A percentile compares a stretch with the other conserved stretches of the same genome.
Evolutionary conservation across 2,329 filamentous ascomycete species (phyloP).

Genomic region (Nemania bipapillata): DNA sequence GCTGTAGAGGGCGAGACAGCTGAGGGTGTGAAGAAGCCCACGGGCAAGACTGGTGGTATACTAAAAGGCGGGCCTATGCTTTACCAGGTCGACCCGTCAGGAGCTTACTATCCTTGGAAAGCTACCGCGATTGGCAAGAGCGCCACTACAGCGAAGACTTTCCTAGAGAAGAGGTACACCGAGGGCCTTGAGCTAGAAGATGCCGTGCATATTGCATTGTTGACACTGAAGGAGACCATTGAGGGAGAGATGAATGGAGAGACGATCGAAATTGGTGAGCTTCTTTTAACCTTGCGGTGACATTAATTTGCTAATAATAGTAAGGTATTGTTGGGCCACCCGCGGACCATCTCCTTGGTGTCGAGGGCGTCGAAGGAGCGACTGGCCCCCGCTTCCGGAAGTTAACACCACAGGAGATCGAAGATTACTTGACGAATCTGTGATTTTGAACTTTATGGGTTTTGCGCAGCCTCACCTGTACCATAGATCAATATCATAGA

Average conservation of each 20-base stretch:
- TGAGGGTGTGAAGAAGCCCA: constrained; percentile 71
- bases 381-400: constrained; percentile 90
- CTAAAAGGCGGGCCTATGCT: constrained; percentile 95
- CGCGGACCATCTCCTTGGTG: constrained; percentile 89
- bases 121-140: constrained; percentile 99
- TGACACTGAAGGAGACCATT: constrained; percentile 98
- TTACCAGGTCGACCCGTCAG: constrained; percentile 99
- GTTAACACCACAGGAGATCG: constrained; percentile 96
- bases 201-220: constrained; percentile 95
- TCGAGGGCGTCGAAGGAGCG: constrained; percentile 87
- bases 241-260: constrained; percentile 99
- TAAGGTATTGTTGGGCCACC: constrained; percentile 93
- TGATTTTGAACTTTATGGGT: constrained; percentile 60
- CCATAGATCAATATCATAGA: constrained; percentile 60
- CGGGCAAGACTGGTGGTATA: constrained; percentile 92
- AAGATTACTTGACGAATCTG: constrained; percentile 99
- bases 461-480: constrained; percentile 55
- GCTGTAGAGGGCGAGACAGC: constrained; percentile 65
- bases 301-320: constrained; percentile 44
- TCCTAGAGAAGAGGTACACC: constrained; percentile 98
- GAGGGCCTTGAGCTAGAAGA: constrained; percentile 97
- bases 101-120: constrained; percentile 99
- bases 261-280: constrained; percentile 94
- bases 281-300: neutral
- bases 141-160: constrained; percentile 97